Evolutionary conservation across 306 rosid genomes (phyloP).

Genomic region (Pueraria montana): DNA sequence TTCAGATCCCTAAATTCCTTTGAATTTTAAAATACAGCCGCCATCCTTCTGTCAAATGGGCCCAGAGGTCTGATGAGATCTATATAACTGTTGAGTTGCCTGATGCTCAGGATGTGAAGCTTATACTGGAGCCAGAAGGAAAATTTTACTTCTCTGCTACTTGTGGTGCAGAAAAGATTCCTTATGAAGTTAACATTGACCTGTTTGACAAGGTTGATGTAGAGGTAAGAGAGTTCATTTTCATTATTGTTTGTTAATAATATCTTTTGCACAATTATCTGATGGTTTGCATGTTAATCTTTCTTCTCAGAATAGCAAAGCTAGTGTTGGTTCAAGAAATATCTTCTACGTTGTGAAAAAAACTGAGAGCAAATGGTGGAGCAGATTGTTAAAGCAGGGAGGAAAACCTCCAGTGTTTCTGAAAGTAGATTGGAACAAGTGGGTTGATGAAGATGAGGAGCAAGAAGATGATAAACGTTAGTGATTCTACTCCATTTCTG

Average conservation of each 20-base stretch:
- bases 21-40: slow-evolving; percentile 59
- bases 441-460: slow-evolving; percentile 89
- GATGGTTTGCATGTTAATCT: slow-evolving; percentile 17
- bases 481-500: slow-evolving; percentile 44
- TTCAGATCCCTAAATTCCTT: slow-evolving; percentile 16
- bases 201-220: slow-evolving; percentile 69
- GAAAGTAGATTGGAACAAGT: slow-evolving; percentile 87
- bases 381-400: slow-evolving; percentile 67
- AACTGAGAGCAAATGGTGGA: slow-evolving; percentile 77
- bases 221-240: slow-evolving; percentile 45
- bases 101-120: slow-evolving; percentile 77
- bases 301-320: slow-evolving; percentile 67
- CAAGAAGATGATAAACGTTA: slow-evolving; percentile 51
- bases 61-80: slow-evolving; percentile 70
- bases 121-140: slow-evolving; percentile 78
- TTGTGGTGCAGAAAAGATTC: slow-evolving; percentile 59
- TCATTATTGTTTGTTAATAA: background rate
- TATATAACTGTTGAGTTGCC: slow-evolving; percentile 72
- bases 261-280: slow-evolving; percentile 15
- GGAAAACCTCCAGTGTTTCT: slow-evolving; percentile 72
- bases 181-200: slow-evolving; percentile 70
- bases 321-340: slow-evolving; percentile 65
- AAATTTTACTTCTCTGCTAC: slow-evolving; percentile 70
- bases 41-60: slow-evolving; percentile 83
- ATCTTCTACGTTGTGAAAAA: slow-evolving; percentile 66